Conservation (phyloP, 1,284 basidiomycete genomes). For the Boletus smithii region DNA sequence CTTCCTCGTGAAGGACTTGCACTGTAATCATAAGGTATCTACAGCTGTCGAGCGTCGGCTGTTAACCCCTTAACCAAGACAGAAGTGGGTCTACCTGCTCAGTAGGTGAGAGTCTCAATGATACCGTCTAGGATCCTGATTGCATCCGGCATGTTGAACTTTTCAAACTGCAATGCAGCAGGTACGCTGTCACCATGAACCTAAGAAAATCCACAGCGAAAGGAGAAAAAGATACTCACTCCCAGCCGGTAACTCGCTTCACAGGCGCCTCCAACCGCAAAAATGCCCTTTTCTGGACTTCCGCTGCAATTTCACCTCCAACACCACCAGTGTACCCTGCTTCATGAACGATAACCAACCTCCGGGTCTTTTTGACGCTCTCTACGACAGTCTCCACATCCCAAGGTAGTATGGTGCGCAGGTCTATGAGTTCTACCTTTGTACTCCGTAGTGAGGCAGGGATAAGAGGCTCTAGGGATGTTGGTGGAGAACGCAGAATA, state of each 20-base stretch:
- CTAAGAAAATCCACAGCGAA: conserved; percentile 6
- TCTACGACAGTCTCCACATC: conserved; percentile 79
- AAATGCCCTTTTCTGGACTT: conserved; percentile 84
- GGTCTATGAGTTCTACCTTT: conserved; percentile 85
- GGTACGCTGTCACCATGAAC: conserved; percentile 56
- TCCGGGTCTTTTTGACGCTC: conserved; percentile 78
- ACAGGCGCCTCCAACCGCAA: conserved; percentile 84
- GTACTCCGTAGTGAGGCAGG: conserved; percentile 68
- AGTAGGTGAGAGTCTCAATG: conserved; percentile 80
- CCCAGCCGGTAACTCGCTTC: conserved; percentile 85
- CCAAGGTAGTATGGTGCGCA: conserved; percentile 88
- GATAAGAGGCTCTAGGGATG: conserved; percentile 63
- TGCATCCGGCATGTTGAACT: conserved; percentile 86
- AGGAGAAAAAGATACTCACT: conserved; percentile 56
- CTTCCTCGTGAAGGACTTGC: background rate
- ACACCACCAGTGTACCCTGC: conserved; percentile 82
- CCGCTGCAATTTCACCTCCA: conserved; percentile 85
- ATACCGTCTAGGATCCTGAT: conserved; percentile 81
- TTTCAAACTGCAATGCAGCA: conserved; percentile 80
- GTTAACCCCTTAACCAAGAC: background rate
- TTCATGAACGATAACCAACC: conserved; percentile 89
- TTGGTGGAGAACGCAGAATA: conserved; percentile 65
- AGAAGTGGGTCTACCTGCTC: conserved; percentile 8
- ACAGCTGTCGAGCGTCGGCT: background rate
- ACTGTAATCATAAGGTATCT: conserved; percentile 1